phyloP scores from a whole-genome alignment of 495 filamentous ascomycete species.

The Pseudevernia furfuracea region DNA sequence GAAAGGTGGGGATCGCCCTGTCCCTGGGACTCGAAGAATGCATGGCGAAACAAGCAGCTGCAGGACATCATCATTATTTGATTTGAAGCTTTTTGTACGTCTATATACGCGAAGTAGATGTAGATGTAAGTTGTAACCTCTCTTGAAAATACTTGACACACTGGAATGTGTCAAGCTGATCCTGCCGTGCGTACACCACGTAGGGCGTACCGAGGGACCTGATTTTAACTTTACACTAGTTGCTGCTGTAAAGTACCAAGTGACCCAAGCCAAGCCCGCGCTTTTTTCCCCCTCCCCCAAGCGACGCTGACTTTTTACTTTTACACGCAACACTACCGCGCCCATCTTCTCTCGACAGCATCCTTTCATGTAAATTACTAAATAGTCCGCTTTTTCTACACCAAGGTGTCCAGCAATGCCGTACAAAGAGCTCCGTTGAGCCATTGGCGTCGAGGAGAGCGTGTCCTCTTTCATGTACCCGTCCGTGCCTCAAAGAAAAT shows the following conservation, averaged over 20 bases:
- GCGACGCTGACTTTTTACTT: conserved; percentile 14
- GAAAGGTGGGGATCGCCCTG: neutral
- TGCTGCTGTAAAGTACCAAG: neutral
- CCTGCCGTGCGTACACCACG: neutral
- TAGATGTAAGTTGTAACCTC: neutral
- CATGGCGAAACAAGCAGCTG: neutral
- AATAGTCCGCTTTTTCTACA: neutral
- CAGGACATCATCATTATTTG: conserved; percentile 1
- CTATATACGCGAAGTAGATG: neutral
- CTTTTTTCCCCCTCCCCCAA: conserved; percentile 7
- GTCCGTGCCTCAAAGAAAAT: conserved; percentile 21
- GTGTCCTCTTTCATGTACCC: conserved; percentile 13
- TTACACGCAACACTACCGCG: neutral
- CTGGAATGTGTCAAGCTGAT: conserved; percentile 2
- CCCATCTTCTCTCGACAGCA: neutral
- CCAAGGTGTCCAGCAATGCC: neutral
- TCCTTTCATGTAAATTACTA: neutral
- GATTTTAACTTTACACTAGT: neutral
- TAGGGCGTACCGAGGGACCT: neutral
- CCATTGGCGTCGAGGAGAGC: conserved; percentile 14
- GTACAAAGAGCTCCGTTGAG: conserved; percentile 2
- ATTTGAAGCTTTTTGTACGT: too few relatives aligned
- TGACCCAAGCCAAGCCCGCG: conserved; percentile 4
- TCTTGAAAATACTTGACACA: conserved; percentile 1
- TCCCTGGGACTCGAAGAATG: neutral